Evolutionary conservation across 257 asterid genomes (phyloP), one percentile per base, ranked within the genome.

Genomic region (Solanum medicagineum): DNA sequence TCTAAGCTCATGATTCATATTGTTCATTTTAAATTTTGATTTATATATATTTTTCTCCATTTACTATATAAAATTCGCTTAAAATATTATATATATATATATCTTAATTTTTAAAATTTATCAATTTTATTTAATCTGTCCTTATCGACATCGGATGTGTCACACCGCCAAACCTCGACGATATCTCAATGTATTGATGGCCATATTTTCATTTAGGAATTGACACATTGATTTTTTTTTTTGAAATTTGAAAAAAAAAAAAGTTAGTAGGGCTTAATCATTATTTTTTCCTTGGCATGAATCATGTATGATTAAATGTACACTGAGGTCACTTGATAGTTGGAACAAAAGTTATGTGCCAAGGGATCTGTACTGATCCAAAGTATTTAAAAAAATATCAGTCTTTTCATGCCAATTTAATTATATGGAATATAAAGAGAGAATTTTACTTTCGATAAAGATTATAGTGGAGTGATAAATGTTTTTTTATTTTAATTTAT

Each of bases 281-380:
- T 75, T 49, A 75, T 22, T n/a, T 11, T 73, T 20, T n/a, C 1
- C n/a, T 7, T 51, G 1, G 15, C 45, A 42, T 42, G 45, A 42
- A 42, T 42, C 45, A 42, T 42, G 47, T 6, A 42, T 42, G 9
- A 42, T 74, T 60, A 40, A 4, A 36, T 57, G 12, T 81, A 20
- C 6, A 36, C 22, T 7, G 40, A 81, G 36, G 56, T 81, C 84
- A 86, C 68, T 84, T 80, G 63, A 47, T 32, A 55, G 14, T 83
- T 29, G 60, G 19, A 26, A 79, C 16, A n/a, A 83, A 65, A 55
- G 69, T 87, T 86, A 71, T 89, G 84, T 66, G 88, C 89, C 81
- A 90, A 84, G 92, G 94, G 91, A 85, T 49, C 87, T 90, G 92
- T 65, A 82, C 87, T 73, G 86, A 86, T 19, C 47, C 75, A 84